Evolutionary conservation across 176 grass and related monocot genomes (phyloP).

Genomic region (Zizania latifolia): DNA sequence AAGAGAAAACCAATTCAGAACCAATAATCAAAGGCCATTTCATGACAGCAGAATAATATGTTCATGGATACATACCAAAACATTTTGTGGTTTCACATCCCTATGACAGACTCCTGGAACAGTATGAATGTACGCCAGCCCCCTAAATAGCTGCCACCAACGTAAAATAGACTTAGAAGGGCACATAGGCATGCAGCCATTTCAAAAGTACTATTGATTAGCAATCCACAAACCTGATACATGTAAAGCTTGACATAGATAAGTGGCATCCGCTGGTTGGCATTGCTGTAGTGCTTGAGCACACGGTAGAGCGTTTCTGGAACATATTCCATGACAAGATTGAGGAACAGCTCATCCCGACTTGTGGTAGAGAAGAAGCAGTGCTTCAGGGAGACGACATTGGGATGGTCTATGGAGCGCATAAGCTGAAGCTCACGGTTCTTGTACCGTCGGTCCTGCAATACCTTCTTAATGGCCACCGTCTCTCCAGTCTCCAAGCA

Average conservation of each 20-base stretch:
- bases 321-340: constrained; percentile 65
- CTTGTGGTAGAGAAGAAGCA: constrained; percentile 69
- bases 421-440: constrained; percentile 66
- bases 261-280: constrained; percentile 55
- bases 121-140: constrained; percentile 59
- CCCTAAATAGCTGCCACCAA: constrained; percentile 52
- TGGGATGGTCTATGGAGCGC: constrained; percentile 55
- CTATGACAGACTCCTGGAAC: constrained; percentile 59
- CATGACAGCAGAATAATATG: neutral
- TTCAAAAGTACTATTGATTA: neutral
- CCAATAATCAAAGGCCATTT: neutral
- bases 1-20: neutral
- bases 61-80: constrained; percentile 48
- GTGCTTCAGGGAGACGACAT: constrained; percentile 54
- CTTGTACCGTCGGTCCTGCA: constrained; percentile 63
- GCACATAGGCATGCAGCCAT: neutral
- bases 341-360: constrained; percentile 54
- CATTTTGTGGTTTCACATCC: constrained; percentile 76
- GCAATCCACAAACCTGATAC: constrained; percentile 44
- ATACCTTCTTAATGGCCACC: constrained; percentile 69
- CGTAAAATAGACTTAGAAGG: neutral
- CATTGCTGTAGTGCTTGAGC: constrained; percentile 53
- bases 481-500: constrained; percentile 64
- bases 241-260: constrained; percentile 69
- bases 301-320: constrained; percentile 55